Base-by-base conservation (phyloP, 1,139 yeast genomes). In the Meyerozyma carpophila region DNA sequence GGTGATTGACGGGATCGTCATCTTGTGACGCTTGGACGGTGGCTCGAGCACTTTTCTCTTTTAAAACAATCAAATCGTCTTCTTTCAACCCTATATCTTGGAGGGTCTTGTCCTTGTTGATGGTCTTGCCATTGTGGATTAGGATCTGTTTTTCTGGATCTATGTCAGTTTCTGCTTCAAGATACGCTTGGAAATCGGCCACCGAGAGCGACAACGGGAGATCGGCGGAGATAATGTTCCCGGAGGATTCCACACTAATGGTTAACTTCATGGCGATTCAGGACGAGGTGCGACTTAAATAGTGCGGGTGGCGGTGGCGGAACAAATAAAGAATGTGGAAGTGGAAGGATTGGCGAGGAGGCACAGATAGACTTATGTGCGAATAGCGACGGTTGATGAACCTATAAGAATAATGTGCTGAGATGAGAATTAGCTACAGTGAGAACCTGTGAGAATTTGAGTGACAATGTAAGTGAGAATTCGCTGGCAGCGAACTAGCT, bases 111-210 rank as follows among this genome's bases (percentile, higher is more conserved):
- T 55, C 49, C 7, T 54, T 51, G 1, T 58, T 61, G 36, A 86
- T 54, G 6, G 65, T 56, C 32, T 65, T 65, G 43, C 77, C 77
- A 50, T 82, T 71, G 52, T 68, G 70, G 27, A 68, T 59, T 42
- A 86, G 54, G 11, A 72, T 61, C 56, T 83, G 87, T 20, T 65
- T 55, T 0, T 52, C 49, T 3, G 79, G 68, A 6, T 70, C 68
- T 32, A 84, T 73, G 21, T 70, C 75, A 18, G 89, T 77, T 56
- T 90, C 96, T 2, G 89, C 82, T 51, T 83, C 89, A 6, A 91
- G 61, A 51, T 85, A 82, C 0, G 95, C 95, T 48, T 79, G 74
- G 54, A 91, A 76, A 59, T 90, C 96, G 11, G 62, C 73, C 8
- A 89, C 60, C 0, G 79, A 59, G 69, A 90, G 76, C 16, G 84